phyloP scores from a whole-genome alignment of 768 basidiomycete species.

The Suillus subluteus region DNA sequence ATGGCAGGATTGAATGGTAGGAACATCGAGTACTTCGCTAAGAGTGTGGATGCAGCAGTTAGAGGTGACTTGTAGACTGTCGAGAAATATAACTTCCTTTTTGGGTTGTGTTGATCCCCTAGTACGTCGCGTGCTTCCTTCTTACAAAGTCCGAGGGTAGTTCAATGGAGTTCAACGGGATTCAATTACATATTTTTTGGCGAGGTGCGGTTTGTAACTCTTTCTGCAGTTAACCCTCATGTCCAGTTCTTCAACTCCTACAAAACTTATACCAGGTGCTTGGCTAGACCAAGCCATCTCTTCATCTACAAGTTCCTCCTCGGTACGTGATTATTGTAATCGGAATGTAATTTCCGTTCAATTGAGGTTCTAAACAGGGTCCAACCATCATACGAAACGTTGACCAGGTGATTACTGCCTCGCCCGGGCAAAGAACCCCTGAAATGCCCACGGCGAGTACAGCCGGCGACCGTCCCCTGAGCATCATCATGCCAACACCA shows the following conservation, averaged over 20 bases:
- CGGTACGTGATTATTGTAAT: not conserved
- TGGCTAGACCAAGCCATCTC: conserved; percentile 20
- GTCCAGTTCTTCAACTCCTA: conserved; percentile 20
- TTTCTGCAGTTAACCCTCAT: conserved; percentile 18
- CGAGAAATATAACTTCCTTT: conserved; percentile 26
- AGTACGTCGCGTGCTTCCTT: conserved; percentile 21
- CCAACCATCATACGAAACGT: not conserved
- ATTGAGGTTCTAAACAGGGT: not conserved
- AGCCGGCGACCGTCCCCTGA: conserved; percentile 19
- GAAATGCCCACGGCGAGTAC: conserved; percentile 4
- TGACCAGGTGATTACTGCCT: not conserved
- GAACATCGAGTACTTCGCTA: conserved; percentile 91
- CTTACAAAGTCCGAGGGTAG: conserved; percentile 14
- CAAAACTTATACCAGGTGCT: conserved; percentile 26
- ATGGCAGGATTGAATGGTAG: conserved; percentile 87
- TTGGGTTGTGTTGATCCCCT: conserved; percentile 21
- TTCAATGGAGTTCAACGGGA: not conserved
- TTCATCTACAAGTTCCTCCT: not conserved
- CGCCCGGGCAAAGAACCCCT: not conserved
- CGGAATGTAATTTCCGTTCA: not conserved
- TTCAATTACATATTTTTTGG: not conserved
- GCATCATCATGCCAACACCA: conserved; percentile 32
- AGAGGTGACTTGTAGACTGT: conserved; percentile 66
- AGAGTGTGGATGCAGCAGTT: conserved; percentile 83
- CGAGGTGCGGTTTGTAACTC: not conserved